Percentiles rank a stretch among this genome's conserved stretches.
Conservation (phyloP, 495 filamentous ascomycete genomes). For the Neurospora hispaniola region DNA sequence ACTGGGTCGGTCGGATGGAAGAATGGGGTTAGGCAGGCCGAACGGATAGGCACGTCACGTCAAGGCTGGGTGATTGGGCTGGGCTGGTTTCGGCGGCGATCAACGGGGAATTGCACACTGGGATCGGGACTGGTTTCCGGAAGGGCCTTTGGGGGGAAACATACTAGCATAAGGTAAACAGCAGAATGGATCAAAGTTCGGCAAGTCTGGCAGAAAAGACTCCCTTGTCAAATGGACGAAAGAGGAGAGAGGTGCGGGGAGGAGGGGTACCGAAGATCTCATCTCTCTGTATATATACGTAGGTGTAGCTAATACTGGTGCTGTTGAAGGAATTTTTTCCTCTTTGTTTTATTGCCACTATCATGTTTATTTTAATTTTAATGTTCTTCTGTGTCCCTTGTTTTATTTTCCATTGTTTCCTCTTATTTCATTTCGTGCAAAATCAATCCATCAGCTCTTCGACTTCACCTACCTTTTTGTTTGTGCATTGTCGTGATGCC, state of each 20-base stretch:
- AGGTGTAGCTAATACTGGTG: background rate
- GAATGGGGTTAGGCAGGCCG: background rate
- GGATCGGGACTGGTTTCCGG: background rate
- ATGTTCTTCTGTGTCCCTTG: too few relatives aligned
- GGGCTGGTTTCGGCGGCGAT: background rate
- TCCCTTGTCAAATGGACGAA: background rate
- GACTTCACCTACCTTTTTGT: background rate
- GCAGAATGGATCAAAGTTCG: background rate
- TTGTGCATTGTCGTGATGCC: background rate
- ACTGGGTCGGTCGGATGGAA: background rate
- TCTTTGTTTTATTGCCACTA: too few relatives aligned
- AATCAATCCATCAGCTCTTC: background rate
- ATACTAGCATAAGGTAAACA: background rate
- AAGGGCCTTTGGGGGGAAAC: background rate
- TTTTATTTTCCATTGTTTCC: too few relatives aligned
- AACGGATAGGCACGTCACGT: background rate
- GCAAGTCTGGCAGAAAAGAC: background rate
- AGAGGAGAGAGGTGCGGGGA: background rate
- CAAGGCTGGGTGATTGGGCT: background rate
- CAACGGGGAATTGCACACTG: background rate
- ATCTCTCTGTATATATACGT: background rate
- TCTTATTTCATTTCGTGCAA: background rate
- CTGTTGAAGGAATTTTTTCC: background rate
- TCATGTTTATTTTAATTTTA: too few relatives aligned
- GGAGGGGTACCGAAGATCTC: background rate